Evolutionary conservation across 352 stramenopile species (phyloP), one percentile per base, ranked within the genome.

Genomic region (Globisporangium megalacanthum): DNA sequence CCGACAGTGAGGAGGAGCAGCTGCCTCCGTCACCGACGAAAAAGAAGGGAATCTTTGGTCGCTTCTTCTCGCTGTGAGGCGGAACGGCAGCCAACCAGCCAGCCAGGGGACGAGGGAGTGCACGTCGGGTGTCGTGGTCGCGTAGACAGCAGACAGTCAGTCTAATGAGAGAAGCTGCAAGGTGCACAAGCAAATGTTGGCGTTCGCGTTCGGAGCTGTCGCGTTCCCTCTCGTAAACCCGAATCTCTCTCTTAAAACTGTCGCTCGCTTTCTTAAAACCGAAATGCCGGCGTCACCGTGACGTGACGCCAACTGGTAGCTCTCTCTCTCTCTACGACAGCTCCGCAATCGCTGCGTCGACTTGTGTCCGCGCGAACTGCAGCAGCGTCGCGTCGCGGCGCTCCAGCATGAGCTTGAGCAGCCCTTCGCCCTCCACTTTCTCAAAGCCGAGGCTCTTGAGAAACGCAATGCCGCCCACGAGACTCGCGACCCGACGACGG

Each of bases 361-460:
- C 65, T 33, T 79, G 67, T 51, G 64, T 61, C 51, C 65, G 61
- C n/a, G 81, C 81, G 52, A 83, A 87, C 42, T 83, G 66, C 57
- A 96, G 60, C 50, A 92, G 58, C 53, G 69, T 64, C 41, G 80
- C 60, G 58, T 96, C 71, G 41, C 74, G 73, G 41, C 83, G 75
- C 54, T 89, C 78, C 8, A 81, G 14, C 7, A 73, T 65, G 1
- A 96, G 71, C 56, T 87, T 83, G 7, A 94, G 64, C 14, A 78
- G 64, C 19, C 83, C 79, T 44, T 88, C 75, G 17, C 49, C 65
- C 29, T 88, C 80, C 45, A 94, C 78, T 61, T 96, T 97, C 22
- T 79, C 80, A 69, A 96, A 97, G n/a, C 90, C 90, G 6, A 96
- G 52, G 20, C 73, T 77, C 57, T 93, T 92, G 33, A 97, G 71